Percentiles rank a stretch among this genome's conserved stretches.
Evolutionary conservation across 805 yeast species (phyloP).

Genomic region (Pichia gijzeniarum): DNA sequence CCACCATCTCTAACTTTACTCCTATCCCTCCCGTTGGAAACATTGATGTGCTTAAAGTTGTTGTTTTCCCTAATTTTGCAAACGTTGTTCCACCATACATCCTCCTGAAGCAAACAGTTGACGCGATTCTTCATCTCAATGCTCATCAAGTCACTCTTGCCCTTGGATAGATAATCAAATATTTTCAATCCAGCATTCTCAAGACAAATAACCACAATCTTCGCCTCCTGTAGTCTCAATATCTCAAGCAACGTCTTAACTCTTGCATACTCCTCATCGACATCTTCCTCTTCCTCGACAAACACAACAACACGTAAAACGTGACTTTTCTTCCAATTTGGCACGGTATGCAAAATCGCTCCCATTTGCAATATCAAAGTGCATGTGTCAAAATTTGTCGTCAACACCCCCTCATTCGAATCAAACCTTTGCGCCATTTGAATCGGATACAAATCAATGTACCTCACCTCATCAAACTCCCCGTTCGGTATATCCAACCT

Average conservation of each 20-base stretch:
- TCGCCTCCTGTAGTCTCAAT: constrained; percentile 73
- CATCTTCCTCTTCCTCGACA: constrained; percentile 71
- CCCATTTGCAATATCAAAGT: constrained; percentile 91
- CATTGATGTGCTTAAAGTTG: background rate
- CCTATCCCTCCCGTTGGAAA: background rate
- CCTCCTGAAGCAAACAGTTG: constrained; percentile 45
- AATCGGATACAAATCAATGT: constrained; percentile 89
- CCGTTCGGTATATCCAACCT: constrained; percentile 55
- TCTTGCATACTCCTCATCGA: constrained; percentile 60
- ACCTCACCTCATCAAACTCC: constrained; percentile 31
- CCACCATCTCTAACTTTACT: background rate
- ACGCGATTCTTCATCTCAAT: constrained; percentile 39
- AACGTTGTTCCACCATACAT: constrained; percentile 71
- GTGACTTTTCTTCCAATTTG: constrained; percentile 82
- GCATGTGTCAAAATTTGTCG: constrained; percentile 93
- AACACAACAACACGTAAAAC: constrained; percentile 76
- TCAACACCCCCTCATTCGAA: constrained; percentile 51
- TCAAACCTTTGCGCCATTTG: constrained; percentile 87
- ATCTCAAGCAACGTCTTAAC: constrained; percentile 59
- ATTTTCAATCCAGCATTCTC: constrained; percentile 47
- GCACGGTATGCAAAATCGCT: constrained; percentile 87
- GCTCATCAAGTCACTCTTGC: constrained; percentile 35
- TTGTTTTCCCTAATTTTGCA: constrained; percentile 3
- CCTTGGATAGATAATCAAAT: constrained; percentile 75
- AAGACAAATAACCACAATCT: constrained; percentile 67